phyloP scores from a whole-genome alignment of 2,329 filamentous ascomycete species.

The Cercospora zeae-maydis region DNA sequence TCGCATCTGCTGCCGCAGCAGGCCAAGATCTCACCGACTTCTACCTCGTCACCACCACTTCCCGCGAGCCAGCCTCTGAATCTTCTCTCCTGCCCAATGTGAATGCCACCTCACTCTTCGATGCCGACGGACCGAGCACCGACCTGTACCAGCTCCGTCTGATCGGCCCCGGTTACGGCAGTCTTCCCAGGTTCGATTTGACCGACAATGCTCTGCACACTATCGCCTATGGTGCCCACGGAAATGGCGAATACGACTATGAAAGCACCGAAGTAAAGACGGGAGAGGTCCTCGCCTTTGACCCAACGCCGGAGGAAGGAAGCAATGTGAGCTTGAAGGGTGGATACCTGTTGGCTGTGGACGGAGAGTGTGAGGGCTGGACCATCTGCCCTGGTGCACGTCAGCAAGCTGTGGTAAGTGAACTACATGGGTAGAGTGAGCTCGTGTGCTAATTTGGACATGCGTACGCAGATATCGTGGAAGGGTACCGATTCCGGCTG shows the following conservation, averaged over 20 bases:
- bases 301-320: conserved; percentile 30
- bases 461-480: conserved; percentile 34
- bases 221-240: conserved; percentile 25
- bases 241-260: conserved; percentile 28
- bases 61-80: conserved; percentile 28
- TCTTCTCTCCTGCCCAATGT: conserved; percentile 37
- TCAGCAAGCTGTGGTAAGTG: conserved; percentile 36
- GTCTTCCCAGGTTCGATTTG: conserved; percentile 41
- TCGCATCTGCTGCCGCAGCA: conserved; percentile 5
- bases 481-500: conserved; percentile 38
- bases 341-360: conserved; percentile 40
- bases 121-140: conserved; percentile 34
- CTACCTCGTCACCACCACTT: conserved; percentile 42
- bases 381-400: conserved; percentile 38
- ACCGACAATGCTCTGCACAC: conserved; percentile 36
- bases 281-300: conserved; percentile 36
- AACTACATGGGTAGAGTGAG: not conserved
- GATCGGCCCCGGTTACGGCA: conserved; percentile 39
- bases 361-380: conserved; percentile 39
- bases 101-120: conserved; percentile 40
- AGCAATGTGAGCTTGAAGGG: conserved; percentile 37
- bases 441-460: not conserved
- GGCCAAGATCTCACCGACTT: conserved; percentile 30
- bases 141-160: conserved; percentile 39
- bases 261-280: conserved; percentile 34